Percentiles rank a stretch among this genome's conserved stretches.
Evolutionary conservation across 2,329 filamentous ascomycete genomes (phyloP).

Genomic region (Monilinia fructicola): DNA sequence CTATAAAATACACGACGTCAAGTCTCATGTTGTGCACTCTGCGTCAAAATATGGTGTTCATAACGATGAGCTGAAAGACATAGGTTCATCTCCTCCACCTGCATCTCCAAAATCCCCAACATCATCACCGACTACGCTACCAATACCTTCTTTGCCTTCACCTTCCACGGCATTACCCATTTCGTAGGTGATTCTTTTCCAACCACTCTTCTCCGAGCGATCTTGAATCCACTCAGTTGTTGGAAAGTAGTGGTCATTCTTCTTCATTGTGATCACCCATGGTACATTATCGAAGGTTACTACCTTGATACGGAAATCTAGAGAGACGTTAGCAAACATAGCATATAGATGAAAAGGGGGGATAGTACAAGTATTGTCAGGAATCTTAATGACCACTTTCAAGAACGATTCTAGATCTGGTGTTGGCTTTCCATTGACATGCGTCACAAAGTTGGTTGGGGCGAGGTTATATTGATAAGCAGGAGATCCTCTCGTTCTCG

Average conservation of each 20-base stretch:
- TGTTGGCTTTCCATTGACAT: conserved; percentile 86
- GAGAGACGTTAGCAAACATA: conserved; percentile 23
- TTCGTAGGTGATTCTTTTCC: conserved; percentile 64
- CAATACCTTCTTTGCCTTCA: conserved; percentile 46
- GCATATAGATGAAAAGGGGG: background rate
- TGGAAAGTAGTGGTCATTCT: conserved; percentile 94
- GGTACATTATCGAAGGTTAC: conserved; percentile 98
- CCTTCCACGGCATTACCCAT: conserved; percentile 52
- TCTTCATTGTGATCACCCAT: conserved; percentile 99
- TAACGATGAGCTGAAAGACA: background rate
- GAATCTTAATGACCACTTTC: conserved; percentile 78
- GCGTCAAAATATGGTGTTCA: conserved; percentile 2
- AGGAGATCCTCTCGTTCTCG: conserved; percentile 77
- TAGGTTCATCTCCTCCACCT: conserved; percentile 24
- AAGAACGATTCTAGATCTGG: conserved; percentile 81
- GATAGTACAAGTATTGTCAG: conserved; percentile 82
- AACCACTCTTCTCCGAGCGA: conserved; percentile 56
- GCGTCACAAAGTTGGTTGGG: conserved; percentile 95
- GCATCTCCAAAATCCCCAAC: conserved; percentile 33
- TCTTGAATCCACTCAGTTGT: conserved; percentile 71
- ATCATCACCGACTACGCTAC: conserved; percentile 35
- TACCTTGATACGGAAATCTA: conserved; percentile 92
- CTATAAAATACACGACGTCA: conserved; percentile 13
- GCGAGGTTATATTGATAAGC: conserved; percentile 89
- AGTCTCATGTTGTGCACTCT: background rate